Percentiles rank a stretch among this genome's conserved stretches.
Evolutionary conservation across 2,329 filamentous ascomycete species (phyloP).

Genomic region (Pseudogymnoascus sp.): DNA sequence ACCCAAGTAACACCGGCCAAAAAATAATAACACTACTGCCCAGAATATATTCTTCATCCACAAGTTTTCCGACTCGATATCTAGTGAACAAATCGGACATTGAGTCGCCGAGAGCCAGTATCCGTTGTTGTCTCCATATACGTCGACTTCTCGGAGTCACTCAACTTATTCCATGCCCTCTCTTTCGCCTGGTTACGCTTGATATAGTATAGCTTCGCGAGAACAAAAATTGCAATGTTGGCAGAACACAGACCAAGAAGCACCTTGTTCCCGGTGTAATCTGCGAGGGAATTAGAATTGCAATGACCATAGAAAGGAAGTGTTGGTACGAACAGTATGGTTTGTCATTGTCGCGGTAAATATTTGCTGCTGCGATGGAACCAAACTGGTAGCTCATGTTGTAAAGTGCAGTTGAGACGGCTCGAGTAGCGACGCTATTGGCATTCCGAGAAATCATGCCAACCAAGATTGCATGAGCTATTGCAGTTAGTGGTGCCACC

Average conservation of each 20-base stretch:
- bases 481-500: slow-evolving; percentile 21
- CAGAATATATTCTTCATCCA: not conserved
- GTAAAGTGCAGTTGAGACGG: slow-evolving; percentile 56
- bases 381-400: slow-evolving; percentile 44
- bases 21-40: not conserved
- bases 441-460: slow-evolving; percentile 49
- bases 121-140: slow-evolving; percentile 36
- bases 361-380: slow-evolving; percentile 25
- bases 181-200: slow-evolving; percentile 30
- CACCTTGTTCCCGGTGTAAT: slow-evolving; percentile 46
- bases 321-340: slow-evolving; percentile 33
- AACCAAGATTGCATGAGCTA: slow-evolving; percentile 22
- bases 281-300: not conserved
- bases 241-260: slow-evolving; percentile 41
- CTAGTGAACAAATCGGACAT: slow-evolving; percentile 19
- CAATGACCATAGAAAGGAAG: not conserved
- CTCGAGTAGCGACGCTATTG: slow-evolving; percentile 54
- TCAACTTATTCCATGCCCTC: slow-evolving; percentile 17
- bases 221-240: slow-evolving; percentile 38
- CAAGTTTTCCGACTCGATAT: not conserved
- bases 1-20: not conserved
- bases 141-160: slow-evolving; percentile 33
- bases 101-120: slow-evolving; percentile 31
- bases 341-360: slow-evolving; percentile 39
- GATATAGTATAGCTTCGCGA: slow-evolving; percentile 39